Conservation (phyloP, 164 flowering plant species). For the Chimonanthus praecox region DNA sequence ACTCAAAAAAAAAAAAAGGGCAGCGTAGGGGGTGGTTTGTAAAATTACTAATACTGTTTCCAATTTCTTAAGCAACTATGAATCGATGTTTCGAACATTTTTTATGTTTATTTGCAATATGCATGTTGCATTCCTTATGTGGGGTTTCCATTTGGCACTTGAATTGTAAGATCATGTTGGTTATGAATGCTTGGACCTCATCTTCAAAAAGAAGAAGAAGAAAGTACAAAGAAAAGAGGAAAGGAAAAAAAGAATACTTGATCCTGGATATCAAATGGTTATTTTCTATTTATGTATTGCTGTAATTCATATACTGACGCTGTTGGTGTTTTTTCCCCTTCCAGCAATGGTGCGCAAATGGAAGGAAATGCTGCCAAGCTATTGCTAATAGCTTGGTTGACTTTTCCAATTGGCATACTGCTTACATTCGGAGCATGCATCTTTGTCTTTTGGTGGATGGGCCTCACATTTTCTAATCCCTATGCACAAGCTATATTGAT, state of each 20-base stretch:
- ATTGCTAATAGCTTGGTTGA: slow-evolving; percentile 61
- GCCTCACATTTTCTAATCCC: slow-evolving; percentile 34
- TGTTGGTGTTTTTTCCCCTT: slow-evolving; percentile 4
- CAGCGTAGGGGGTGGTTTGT: neutral
- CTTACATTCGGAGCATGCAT: slow-evolving; percentile 35
- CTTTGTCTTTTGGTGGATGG: slow-evolving; percentile 50
- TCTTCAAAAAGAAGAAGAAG: too few relatives aligned
- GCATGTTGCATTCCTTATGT: neutral
- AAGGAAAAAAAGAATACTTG: neutral
- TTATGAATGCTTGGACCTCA: too few relatives aligned
- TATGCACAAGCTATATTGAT: slow-evolving; percentile 49
- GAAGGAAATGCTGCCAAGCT: slow-evolving; percentile 51
- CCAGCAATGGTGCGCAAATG: slow-evolving; percentile 48
- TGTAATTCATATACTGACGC: neutral
- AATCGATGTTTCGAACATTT: neutral
- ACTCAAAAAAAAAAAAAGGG: neutral
- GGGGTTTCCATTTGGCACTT: neutral
- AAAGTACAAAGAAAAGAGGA: too few relatives aligned
- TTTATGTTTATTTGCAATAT: neutral
- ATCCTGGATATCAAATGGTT: neutral
- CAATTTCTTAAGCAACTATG: neutral
- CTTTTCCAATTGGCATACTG: slow-evolving; percentile 54
- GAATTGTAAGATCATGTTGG: neutral
- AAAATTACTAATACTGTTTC: neutral
- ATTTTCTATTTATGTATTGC: neutral